Conservation (phyloP, 805 yeast genomes). For the Candida nitratophila region DNA sequence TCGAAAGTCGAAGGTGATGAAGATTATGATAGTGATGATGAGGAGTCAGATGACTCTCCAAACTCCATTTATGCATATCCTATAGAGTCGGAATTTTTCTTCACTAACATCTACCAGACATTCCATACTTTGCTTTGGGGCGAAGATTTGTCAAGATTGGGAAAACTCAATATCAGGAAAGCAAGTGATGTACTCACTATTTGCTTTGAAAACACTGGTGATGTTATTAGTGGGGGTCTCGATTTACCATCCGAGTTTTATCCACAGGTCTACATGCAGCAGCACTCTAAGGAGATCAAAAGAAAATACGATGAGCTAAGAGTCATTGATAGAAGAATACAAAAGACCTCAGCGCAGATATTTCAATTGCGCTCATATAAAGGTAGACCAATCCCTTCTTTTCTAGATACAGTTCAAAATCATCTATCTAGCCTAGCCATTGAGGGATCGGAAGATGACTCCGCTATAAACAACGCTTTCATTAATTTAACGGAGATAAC, state of each 20-base stretch:
- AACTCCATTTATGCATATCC: conserved; percentile 19
- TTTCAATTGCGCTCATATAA: conserved; percentile 21
- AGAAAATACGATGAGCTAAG: conserved; percentile 10
- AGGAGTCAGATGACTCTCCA: not conserved
- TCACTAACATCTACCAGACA: conserved; percentile 24
- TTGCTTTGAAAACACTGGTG: conserved; percentile 23
- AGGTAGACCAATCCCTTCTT: conserved; percentile 24
- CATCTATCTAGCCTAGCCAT: conserved; percentile 12
- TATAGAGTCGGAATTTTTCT: conserved; percentile 25
- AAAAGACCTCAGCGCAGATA: conserved; percentile 8
- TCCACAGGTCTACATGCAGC: conserved; percentile 32
- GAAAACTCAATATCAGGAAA: conserved; percentile 12
- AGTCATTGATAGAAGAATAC: conserved; percentile 10
- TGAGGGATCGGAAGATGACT: conserved; percentile 3
- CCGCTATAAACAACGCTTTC: conserved; percentile 9
- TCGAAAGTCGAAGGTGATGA: not conserved
- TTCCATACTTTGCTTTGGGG: conserved; percentile 27
- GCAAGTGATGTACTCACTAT: conserved; percentile 30
- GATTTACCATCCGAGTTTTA: conserved; percentile 25
- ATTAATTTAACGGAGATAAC: conserved; percentile 14
- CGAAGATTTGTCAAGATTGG: conserved; percentile 16
- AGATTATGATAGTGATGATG: not conserved
- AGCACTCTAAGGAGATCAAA: conserved; percentile 16
- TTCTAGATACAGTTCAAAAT: conserved; percentile 19
- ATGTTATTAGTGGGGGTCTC: conserved; percentile 21